phyloP scores from a whole-genome alignment of 202 grass and related monocot genomes.

The Carex arenaria region DNA sequence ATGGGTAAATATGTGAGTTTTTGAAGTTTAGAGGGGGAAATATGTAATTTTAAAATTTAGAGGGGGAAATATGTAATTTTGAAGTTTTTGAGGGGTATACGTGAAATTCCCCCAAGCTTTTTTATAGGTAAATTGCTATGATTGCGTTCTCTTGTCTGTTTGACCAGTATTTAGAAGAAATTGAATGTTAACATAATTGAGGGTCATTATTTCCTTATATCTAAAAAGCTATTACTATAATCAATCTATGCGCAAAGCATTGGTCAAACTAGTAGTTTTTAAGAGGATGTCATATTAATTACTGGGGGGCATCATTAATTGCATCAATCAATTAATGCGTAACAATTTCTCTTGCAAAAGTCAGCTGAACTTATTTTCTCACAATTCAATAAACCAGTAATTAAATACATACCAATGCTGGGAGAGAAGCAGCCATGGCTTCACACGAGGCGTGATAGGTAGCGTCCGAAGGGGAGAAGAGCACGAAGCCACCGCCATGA shows the following conservation, averaged over 20 bases:
- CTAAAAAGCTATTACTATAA: not conserved
- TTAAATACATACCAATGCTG: slow-evolving; percentile 27
- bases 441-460: slow-evolving; percentile 58
- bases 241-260: not conserved
- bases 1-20: no score
- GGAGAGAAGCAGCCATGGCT: slow-evolving; percentile 35
- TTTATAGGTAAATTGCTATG: not conserved
- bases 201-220: not conserved
- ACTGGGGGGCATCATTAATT: not conserved
- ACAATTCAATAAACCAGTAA: not conserved
- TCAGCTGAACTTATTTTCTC: not conserved
- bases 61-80: no score
- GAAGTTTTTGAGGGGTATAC: no score
- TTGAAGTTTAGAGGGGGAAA: no score
- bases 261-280: not conserved
- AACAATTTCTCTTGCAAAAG: not conserved
- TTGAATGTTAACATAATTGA: not conserved
- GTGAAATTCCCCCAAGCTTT: no score
- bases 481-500: slow-evolving; percentile 73
- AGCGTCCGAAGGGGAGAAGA: slow-evolving; percentile 29
- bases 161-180: not conserved
- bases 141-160: not conserved
- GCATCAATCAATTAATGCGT: not conserved
- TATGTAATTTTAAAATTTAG: no score
- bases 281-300: not conserved